phyloP scores from a whole-genome alignment of 768 basidiomycete genomes.

The Leccinum truebloodii region DNA sequence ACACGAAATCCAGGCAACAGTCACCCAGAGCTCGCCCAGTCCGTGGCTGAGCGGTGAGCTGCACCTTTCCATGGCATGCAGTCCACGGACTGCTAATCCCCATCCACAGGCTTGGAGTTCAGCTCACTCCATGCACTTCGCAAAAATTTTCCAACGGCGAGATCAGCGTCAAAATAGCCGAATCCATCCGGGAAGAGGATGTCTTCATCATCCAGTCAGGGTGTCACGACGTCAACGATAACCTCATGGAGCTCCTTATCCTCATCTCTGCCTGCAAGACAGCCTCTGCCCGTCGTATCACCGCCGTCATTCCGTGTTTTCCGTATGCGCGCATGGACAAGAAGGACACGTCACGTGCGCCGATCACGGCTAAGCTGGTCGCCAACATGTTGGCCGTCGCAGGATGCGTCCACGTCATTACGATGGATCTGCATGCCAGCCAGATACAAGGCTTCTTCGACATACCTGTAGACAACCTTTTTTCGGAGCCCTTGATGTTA shows the following conservation, averaged over 20 bases:
- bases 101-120: constrained; percentile 78
- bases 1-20: constrained; percentile 74
- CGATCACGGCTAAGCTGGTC: constrained; percentile 97
- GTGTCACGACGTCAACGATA: constrained; percentile 89
- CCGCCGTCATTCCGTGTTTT: constrained; percentile 97
- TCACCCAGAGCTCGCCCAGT: constrained; percentile 95
- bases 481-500: constrained; percentile 94
- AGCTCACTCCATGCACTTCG: constrained; percentile 82
- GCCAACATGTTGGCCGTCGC: constrained; percentile 98
- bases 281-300: constrained; percentile 92
- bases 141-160: constrained; percentile 95
- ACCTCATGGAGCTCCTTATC: constrained; percentile 98
- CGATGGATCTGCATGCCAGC: constrained; percentile 97
- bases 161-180: constrained; percentile 91
- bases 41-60: constrained; percentile 96
- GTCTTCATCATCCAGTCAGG: constrained; percentile 98
- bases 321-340: constrained; percentile 98
- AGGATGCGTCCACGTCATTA: constrained; percentile 98
- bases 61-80: constrained; percentile 42
- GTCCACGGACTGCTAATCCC: constrained; percentile 53
- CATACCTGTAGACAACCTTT: constrained; percentile 97
- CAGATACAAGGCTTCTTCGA: constrained; percentile 99
- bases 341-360: constrained; percentile 94
- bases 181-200: constrained; percentile 96
- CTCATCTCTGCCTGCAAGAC: constrained; percentile 98